Percentiles rank a stretch among this genome's conserved stretches.
Evolutionary conservation across 768 basidiomycete genomes (phyloP).

Genomic region (Mycena sanguinolenta): DNA sequence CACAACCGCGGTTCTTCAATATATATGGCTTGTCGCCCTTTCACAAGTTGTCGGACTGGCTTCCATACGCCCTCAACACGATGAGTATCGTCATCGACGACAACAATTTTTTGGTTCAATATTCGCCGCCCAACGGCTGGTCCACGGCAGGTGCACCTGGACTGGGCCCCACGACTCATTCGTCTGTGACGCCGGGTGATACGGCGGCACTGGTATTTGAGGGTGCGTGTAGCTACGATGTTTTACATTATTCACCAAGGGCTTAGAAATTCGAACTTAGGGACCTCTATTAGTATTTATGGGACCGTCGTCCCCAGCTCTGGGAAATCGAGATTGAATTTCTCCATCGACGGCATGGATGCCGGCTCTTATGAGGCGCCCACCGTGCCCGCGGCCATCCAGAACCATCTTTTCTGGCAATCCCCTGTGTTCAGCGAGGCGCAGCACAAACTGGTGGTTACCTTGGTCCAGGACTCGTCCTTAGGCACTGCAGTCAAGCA

Average conservation of each 20-base stretch:
- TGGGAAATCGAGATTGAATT: background rate
- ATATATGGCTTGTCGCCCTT: too few species aligned
- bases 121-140: background rate
- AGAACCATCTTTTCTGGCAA: slow-evolving; percentile 7
- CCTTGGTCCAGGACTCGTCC: background rate
- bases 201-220: background rate
- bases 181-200: background rate
- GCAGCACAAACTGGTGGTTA: slow-evolving; percentile 2
- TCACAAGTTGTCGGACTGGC: background rate
- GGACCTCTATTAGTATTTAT: slow-evolving; percentile 9
- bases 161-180: background rate
- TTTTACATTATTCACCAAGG: background rate
- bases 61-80: background rate
- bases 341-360: background rate
- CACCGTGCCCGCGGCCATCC: background rate
- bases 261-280: background rate
- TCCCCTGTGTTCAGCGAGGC: background rate
- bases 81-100: background rate
- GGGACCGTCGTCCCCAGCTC: background rate
- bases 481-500: background rate
- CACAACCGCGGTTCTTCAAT: too few species aligned
- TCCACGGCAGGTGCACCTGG: background rate
- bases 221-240: background rate
- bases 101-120: background rate
- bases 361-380: background rate